phyloP scores from a whole-genome alignment of 2,329 filamentous ascomycete genomes.

The Monosporascus sp. region DNA sequence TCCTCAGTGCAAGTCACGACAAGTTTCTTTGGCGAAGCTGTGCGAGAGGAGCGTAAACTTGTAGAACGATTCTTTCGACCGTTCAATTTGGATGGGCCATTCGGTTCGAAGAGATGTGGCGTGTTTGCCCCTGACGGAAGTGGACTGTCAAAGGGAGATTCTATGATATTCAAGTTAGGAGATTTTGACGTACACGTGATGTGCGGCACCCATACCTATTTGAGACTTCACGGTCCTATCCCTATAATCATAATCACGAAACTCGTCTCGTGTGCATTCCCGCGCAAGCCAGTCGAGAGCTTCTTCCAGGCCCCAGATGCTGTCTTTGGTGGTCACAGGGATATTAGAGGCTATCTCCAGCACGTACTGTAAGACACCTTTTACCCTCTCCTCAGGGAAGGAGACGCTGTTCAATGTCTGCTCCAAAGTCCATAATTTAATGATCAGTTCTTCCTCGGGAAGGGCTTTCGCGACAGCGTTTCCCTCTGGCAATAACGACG shows the following conservation, averaged over 20 bases:
- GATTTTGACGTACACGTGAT: background rate
- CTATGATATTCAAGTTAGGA: constrained; percentile 19
- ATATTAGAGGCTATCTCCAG: constrained; percentile 62
- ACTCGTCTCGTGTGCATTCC: constrained; percentile 61
- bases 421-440: constrained; percentile 80
- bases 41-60: constrained; percentile 22
- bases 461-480: constrained; percentile 43
- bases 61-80: constrained; percentile 29
- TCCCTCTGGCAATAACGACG: constrained; percentile 42
- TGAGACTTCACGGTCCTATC: constrained; percentile 32
- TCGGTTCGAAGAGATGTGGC: constrained; percentile 35
- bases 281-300: constrained; percentile 86
- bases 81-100: constrained; percentile 21
- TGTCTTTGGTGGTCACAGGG: constrained; percentile 51
- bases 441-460: constrained; percentile 72
- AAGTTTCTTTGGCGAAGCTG: constrained; percentile 34
- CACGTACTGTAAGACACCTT: constrained; percentile 59
- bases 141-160: constrained; percentile 46
- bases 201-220: constrained; percentile 17
- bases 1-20: constrained; percentile 57
- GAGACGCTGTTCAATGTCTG: constrained; percentile 63
- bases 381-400: constrained; percentile 59
- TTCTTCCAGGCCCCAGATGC: constrained; percentile 81
- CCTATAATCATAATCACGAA: constrained; percentile 63
- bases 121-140: constrained; percentile 44